A percentile compares a stretch with the other conserved stretches of the same genome.
These are phyloP conservation scores for Globisporangium barbulae DNA, from an alignment of 352 stramenopile species.

Conservation along the genomic window DNA sequence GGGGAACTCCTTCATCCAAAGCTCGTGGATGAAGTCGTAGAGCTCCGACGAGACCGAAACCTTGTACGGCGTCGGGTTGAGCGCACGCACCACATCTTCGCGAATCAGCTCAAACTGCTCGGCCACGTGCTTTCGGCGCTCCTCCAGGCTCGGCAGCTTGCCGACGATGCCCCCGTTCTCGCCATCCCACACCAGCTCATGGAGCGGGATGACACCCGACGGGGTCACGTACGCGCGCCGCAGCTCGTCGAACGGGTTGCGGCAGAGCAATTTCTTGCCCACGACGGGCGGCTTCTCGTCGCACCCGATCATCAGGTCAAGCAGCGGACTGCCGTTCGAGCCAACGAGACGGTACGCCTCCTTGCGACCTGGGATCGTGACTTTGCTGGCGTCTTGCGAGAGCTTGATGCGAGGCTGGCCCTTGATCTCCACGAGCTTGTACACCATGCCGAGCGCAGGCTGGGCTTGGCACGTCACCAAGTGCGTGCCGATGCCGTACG, in stretches of 20 bases:
- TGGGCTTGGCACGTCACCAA: conserved; percentile 98
- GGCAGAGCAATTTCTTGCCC: conserved; percentile 90
- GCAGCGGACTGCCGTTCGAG: conserved; percentile 80
- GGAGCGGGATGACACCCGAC: conserved; percentile 85
- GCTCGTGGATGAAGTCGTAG: conserved; percentile 94
- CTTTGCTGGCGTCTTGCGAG: conserved; percentile 96
- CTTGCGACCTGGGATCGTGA: conserved; percentile 91
- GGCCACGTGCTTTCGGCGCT: conserved; percentile 84
- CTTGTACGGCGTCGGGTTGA: conserved; percentile 97
- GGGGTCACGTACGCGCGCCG: conserved; percentile 94
- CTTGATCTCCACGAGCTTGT: conserved; percentile 99
- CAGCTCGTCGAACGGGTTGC: conserved; percentile 95
- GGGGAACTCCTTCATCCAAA: conserved; percentile 93
- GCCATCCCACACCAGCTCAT: conserved; percentile 90
- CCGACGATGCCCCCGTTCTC: conserved; percentile 68
- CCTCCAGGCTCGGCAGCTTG: conserved; percentile 66
- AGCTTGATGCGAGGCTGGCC: conserved; percentile 96
- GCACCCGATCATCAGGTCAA: conserved; percentile 90
- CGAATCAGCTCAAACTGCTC: conserved; percentile 92
- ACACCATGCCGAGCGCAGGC: conserved; percentile 98
- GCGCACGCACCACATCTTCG: conserved; percentile 91
- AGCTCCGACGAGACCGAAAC: conserved; percentile 86
- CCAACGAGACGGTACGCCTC: conserved; percentile 90
- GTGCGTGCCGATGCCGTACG: conserved; percentile 95
- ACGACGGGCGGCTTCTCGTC: conserved; percentile 78